Evolutionary conservation across 2,329 filamentous ascomycete genomes (phyloP), one percentile per base, ranked within the genome.

Genomic region (Fusarium dimerum): DNA sequence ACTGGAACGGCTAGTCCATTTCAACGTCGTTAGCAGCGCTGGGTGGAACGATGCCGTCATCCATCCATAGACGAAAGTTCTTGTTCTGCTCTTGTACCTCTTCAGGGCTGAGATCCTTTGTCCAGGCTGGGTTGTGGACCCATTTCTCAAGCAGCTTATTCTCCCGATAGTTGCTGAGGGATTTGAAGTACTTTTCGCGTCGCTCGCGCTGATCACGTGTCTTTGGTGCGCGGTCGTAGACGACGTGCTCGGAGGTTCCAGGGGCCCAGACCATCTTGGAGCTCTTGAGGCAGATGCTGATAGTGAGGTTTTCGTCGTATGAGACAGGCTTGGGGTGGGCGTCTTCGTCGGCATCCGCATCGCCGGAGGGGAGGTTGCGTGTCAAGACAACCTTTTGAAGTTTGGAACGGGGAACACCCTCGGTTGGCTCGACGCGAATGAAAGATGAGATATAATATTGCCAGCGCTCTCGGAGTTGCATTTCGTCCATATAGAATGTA

Each of bases 371-470:
- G 38, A 91, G 75, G 69, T 89, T 92, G 52, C 89, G 86, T 46
- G 84, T 81, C 15, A 93, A 78, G 52, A 92, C 84, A 5, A 85
- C 81, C 72, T 85, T 88, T 56, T 82, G 83, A 64, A 91, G 79
- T 44, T 82, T 83, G 6, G 80, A 79, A 45, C 86, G 78, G 7
- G 81, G 76, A 3, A 94, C 81, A 13, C 89, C 89, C 71, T 94
- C 90, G 0, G 94, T 99, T 2, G 90, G 89, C 66, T 96, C 91
- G 20, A 92, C 83, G 57, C 91, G 90, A 61, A 91, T 89, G 71
- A 89, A 97, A 0, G 92, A 92, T 16, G 93, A 92, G 51, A 96
- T 90, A 69, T 99, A 99, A 75, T 95, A 96, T 64, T 93, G 90
- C 94, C 94, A 99, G 39, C 85, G 81, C 56, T 91, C 86, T 51